A percentile compares a stretch with the other conserved stretches of the same genome.
Conservation (phyloP, 164 flowering plant genomes). For the Vitis riparia region DNA sequence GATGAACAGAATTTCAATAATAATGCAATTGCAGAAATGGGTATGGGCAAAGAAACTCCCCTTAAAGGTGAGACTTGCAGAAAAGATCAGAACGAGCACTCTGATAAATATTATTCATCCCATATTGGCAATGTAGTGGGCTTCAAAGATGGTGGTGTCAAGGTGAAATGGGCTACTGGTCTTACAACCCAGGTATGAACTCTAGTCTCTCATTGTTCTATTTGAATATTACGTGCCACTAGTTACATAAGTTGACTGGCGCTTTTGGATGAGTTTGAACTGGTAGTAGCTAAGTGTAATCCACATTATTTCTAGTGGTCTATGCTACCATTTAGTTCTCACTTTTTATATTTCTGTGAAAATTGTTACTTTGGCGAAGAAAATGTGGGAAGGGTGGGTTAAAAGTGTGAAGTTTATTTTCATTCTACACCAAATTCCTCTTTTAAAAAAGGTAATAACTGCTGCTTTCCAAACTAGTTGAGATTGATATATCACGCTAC, state of each 20-base stretch:
- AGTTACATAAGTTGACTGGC: not conserved
- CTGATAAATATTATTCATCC: slow-evolving; percentile 31
- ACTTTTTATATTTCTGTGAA: too few species aligned
- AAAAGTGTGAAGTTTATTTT: not conserved
- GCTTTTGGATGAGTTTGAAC: not conserved
- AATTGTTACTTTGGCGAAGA: too few species aligned
- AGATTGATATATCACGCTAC: not conserved
- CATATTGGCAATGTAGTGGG: slow-evolving; percentile 69
- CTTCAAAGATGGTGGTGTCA: slow-evolving; percentile 54
- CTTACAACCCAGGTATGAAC: slow-evolving; percentile 55
- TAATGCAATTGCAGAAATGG: slow-evolving; percentile 6
- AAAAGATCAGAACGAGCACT: slow-evolving; percentile 13
- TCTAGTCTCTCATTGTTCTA: slow-evolving; percentile 7
- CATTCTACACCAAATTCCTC: not conserved
- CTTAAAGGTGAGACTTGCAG: slow-evolving; percentile 10
- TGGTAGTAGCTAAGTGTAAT: not conserved
- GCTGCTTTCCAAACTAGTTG: not conserved
- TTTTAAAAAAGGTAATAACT: not conserved
- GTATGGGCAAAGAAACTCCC: slow-evolving; percentile 12
- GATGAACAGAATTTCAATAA: slow-evolving; percentile 13
- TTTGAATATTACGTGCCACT: not conserved
- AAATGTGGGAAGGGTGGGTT: too few species aligned
- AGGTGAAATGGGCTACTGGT: slow-evolving; percentile 90
- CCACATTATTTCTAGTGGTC: not conserved
- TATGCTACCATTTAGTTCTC: too few species aligned